A percentile compares a stretch with the other conserved stretches of the same genome.
Conservation (phyloP, 345 rosid species). For the Linum usitatissimum region DNA sequence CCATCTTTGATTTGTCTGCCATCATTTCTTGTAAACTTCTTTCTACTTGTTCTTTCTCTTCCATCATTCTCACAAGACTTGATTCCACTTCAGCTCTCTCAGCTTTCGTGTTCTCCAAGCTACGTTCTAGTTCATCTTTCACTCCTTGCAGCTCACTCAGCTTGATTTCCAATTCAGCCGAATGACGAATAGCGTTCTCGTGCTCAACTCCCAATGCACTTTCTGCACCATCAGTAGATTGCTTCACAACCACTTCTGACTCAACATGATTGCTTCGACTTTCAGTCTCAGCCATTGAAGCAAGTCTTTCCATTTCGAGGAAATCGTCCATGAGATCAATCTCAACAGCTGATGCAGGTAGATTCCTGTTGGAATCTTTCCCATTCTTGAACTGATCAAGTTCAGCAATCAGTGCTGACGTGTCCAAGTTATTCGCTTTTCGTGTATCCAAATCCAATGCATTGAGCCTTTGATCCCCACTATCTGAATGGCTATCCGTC, state of each 20-base stretch:
- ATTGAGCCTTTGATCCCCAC: constrained; percentile 43
- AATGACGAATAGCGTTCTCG: constrained; percentile 25
- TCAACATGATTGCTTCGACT: constrained; percentile 19
- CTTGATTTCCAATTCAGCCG: constrained; percentile 30
- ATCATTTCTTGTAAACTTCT: not conserved
- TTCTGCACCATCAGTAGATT: constrained; percentile 23
- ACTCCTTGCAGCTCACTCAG: constrained; percentile 18
- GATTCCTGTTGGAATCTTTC: constrained; percentile 25
- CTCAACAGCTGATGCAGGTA: constrained; percentile 32
- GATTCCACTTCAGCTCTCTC: constrained; percentile 32
- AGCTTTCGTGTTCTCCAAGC: constrained; percentile 11
- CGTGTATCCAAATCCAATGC: constrained; percentile 16
- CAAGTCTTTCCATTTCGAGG: constrained; percentile 92
- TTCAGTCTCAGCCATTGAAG: constrained; percentile 47
- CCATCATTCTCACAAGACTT: constrained; percentile 28
- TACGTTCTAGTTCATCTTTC: constrained; percentile 17
- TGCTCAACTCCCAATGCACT: constrained; percentile 39
- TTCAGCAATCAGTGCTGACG: constrained; percentile 34
- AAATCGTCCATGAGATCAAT: constrained; percentile 90
- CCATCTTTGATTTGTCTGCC: constrained; percentile 31
- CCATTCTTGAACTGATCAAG: constrained; percentile 43
- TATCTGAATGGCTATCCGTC: constrained; percentile 58
- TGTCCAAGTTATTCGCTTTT: constrained; percentile 23
- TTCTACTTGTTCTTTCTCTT: constrained; percentile 18
- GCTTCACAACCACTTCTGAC: constrained; percentile 21